A percentile compares a stretch with the other conserved stretches of the same genome.
Evolutionary conservation across 306 rosid species (phyloP).

Genomic region (Dicorynia guianensis): DNA sequence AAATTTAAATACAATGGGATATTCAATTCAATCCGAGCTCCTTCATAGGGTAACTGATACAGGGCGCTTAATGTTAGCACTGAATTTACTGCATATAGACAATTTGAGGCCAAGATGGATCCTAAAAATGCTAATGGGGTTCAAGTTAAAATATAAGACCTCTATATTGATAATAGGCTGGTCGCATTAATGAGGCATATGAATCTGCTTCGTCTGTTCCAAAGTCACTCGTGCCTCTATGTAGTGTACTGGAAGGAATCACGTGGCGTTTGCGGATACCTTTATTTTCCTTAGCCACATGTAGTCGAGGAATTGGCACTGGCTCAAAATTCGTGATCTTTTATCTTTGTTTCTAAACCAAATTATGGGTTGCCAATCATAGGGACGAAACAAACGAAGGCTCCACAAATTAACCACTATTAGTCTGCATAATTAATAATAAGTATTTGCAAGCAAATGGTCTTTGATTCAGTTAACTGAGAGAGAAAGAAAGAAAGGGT

Average conservation of each 20-base stretch:
- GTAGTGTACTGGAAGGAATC: constrained; percentile 44
- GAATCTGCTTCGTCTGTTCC: constrained; percentile 32
- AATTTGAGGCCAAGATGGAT: background rate
- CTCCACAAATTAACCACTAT: background rate
- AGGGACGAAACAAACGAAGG: background rate
- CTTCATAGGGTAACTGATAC: background rate
- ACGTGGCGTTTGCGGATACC: constrained; percentile 52
- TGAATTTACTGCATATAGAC: constrained; percentile 19
- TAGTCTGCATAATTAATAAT: background rate
- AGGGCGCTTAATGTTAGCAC: background rate
- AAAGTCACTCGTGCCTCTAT: constrained; percentile 30
- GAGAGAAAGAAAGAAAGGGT: background rate
- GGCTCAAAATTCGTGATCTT: no score
- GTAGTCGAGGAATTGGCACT: no score
- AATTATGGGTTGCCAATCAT: constrained; percentile 41
- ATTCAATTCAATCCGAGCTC: constrained; percentile 18
- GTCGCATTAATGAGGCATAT: constrained; percentile 38
- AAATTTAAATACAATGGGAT: background rate
- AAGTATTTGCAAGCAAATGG: constrained; percentile 15
- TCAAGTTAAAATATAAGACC: constrained; percentile 20
- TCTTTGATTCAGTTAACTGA: constrained; percentile 14
- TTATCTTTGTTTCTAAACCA: constrained; percentile 30
- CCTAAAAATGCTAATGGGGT: constrained; percentile 10
- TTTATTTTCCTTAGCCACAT: constrained; percentile 41
- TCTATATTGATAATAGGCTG: constrained; percentile 37